Evolutionary conservation across 192 early-diverging fungal species (phyloP), one percentile per base, ranked within the genome.

Genomic region (Linderina pennispora): DNA sequence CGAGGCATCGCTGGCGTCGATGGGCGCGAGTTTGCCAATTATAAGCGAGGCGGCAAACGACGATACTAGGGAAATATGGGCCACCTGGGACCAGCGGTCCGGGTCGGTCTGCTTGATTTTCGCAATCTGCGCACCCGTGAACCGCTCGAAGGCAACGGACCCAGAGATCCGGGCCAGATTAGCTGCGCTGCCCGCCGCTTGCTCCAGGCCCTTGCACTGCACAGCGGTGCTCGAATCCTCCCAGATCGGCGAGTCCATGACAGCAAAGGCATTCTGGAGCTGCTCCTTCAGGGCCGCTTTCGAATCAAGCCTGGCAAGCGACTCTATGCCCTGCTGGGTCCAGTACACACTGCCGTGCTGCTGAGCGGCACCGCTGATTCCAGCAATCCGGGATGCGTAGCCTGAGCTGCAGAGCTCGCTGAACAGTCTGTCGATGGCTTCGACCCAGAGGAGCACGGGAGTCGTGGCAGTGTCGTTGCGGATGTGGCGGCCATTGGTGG

Each of bases 331-430:
- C 1, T 56, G 22, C 8, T 61, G 32, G 7, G 63, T 57, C 87
- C 86, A 92, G 64, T 84, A 92, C 2, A 92, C 86, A 50, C 81
- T 85, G 13, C 87, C 90, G 38, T 92, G 90, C 77, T 92, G 90
- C 82, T 89, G 87, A 9, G 77, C 89, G 37, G 79, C 85, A 11
- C 86, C 87, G 22, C 86, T 78, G 23, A 88, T 78, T 1, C 68
- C 76, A 17, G 35, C 25, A 26, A 81, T 58, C 18, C 60, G 40
- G 36, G 52, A 57, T 0, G 77, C 71, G 14, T 79, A 66, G 0
- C 58, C 48, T 0, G 36, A 42, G 0, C 15, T 34, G 14, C 51
- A 49, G 23, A 92, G 64, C 15, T 59, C 55, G 8, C 40, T 55
- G 16, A 92, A 50, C 3, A 92, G 48, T 18, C 63, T 21, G 19